Evolutionary conservation across 139 green algal species (phyloP), one percentile per base, ranked within the genome.

Genomic region (Volvox reticuliferus): DNA sequence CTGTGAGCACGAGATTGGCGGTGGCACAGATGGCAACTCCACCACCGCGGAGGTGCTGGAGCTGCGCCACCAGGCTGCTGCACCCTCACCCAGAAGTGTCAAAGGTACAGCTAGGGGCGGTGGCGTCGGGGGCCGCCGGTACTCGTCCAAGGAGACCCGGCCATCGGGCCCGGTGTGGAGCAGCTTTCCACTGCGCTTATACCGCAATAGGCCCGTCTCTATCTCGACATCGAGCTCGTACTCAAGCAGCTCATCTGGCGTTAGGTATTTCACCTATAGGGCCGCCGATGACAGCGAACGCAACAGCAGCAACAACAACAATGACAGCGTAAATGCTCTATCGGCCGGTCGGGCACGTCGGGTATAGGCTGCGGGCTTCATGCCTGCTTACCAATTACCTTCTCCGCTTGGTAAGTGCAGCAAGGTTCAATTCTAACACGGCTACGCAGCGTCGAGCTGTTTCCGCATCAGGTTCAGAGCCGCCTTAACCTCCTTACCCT

Each of bases 221-320:
- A 76, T 36, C 32, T 95, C 89, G 24, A 96, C 89, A n/a, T 90
- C 92, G 28, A 95, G 91, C 69, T 95, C 93, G 35, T 93, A 86
- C 65, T 92, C 79, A 12, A 91, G 62, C 1, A 93, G 87, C 91
- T 96, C 94, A 6, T 89, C 36, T 0, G 89, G 79, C 17, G 89
- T 94, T 16, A 95, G 91, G 91, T 97, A 97, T 26, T 88, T 85
- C 1, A 88, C 83, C 83, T 88, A 65, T 17, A 20, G 81, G 37
- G 65, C 65, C 44, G 44, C 44, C n/a, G 9, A 55, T 55, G 44
- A 55, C 44, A 9, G 44, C 44, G 9, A 55, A 55, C 5, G 44
- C 44, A 55, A 55, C 44, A 55, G 44, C 44, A 55, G 44, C 44
- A n/a, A n/a, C n/a, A n/a, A n/a, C n/a, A n/a, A n/a, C n/a, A n/a